Base-by-base conservation (phyloP, 768 basidiomycete species). In the Saitozyma podzolica region DNA sequence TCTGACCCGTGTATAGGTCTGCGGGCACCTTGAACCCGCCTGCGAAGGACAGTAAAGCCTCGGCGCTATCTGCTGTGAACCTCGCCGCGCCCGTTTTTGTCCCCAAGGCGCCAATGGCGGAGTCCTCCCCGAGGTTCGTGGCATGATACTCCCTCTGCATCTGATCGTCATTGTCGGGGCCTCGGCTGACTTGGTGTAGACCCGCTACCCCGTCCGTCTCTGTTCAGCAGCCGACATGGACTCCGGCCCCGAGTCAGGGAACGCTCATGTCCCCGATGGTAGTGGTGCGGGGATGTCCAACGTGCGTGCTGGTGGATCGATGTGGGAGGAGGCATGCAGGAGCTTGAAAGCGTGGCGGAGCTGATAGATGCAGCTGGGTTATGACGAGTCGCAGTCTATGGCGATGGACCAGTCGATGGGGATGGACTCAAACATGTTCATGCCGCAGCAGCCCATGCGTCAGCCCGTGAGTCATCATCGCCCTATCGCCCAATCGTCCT, bases 381-480 rank as follows among this genome's bases (percentile, higher is more conserved):
- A 64, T 37, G 57, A 51, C 16, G 56, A 64, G 45, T 47, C 45
- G 8, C 48, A 64, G 45, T 47, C 45, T 11, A 43, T 56, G 9
- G 61, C 57, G 64, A 37, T 61, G 54, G 64, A 61, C 40, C 64
- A 61, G 10, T 40, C 40, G 13, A 11, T 54, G 40, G 55, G 50
- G 0, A 58, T 65, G 64, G 60, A 68, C 11, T 40, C 50, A 14
- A 65, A 40, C 43, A 77, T 79, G 72, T 76, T 68, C 47, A 68
- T 75, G 67, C 58, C 54, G 11, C 65, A 59, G 17, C 78, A 62
- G 62, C 72, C 42, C 70, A 59, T 62, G 16, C 85, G 84, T n/a
- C 89, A 90, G 72, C 88, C 90, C 19, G 90, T 91, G 74, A 69
- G 79, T 62, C 7, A 16, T 29, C 29, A 29, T 29, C 29, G 29